Evolutionary conservation across 2,329 filamentous ascomycete species (phyloP).

Genomic region (Neofusicoccum umdonicola): DNA sequence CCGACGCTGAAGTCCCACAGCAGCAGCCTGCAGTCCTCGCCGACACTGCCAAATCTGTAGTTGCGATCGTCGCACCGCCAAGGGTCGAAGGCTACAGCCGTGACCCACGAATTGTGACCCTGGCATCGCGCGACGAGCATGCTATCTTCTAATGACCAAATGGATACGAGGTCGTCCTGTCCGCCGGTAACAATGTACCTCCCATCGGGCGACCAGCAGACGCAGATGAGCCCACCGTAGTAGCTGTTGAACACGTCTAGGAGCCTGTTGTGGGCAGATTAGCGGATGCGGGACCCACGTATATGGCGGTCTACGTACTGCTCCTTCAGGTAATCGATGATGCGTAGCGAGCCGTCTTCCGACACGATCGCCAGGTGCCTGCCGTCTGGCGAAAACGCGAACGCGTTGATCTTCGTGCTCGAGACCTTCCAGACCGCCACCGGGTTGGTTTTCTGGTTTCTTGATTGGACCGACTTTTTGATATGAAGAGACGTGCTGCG

Average conservation of each 20-base stretch:
- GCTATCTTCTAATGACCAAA: slow-evolving; percentile 85
- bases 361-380: slow-evolving; percentile 85
- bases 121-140: slow-evolving; percentile 87
- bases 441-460: slow-evolving; percentile 90
- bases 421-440: slow-evolving; percentile 91
- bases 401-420: slow-evolving; percentile 84
- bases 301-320: slow-evolving; percentile 56
- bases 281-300: slow-evolving; percentile 5
- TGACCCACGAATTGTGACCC: slow-evolving; percentile 95
- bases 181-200: slow-evolving; percentile 94
- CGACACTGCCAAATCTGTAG: slow-evolving; percentile 94
- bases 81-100: slow-evolving; percentile 88
- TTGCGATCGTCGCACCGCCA: slow-evolving; percentile 96
- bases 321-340: slow-evolving; percentile 90
- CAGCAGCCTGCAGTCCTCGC: slow-evolving; percentile 85
- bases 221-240: slow-evolving; percentile 88
- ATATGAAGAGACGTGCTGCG: slow-evolving; percentile 59
- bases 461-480: slow-evolving; percentile 88
- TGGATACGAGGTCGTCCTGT: slow-evolving; percentile 92
- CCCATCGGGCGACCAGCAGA: slow-evolving; percentile 96
- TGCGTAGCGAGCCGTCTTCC: slow-evolving; percentile 83
- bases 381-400: slow-evolving; percentile 88
- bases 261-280: slow-evolving; percentile 53
- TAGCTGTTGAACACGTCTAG: slow-evolving; percentile 85
- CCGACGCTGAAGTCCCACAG: slow-evolving; percentile 98